Evolutionary conservation across 2,329 filamentous ascomycete species (phyloP).

Genomic region (Madurella fahalii): DNA sequence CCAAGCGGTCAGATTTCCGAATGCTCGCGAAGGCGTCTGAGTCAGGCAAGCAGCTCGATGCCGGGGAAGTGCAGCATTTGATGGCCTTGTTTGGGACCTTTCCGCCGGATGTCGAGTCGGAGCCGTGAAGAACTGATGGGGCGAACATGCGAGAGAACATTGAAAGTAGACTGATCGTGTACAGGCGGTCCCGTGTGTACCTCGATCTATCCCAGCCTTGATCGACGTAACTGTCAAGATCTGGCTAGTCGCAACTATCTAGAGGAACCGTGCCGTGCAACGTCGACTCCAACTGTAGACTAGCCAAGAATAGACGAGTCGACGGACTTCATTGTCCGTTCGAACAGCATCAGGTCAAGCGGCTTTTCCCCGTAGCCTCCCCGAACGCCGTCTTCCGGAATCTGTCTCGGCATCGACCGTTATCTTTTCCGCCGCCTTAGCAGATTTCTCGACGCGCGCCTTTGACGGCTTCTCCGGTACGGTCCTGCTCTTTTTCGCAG

Average conservation of each 20-base stretch:
- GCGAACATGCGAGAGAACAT: no score
- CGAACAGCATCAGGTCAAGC: neutral
- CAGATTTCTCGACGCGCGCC: neutral
- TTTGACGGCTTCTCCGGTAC: slow-evolving; percentile 3
- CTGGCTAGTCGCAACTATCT: no score
- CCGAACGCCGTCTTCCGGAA: slow-evolving; percentile 28
- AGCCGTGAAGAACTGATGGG: slow-evolving; percentile 24
- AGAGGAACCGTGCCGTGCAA: no score
- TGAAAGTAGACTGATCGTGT: no score
- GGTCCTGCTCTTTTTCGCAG: slow-evolving; percentile 13
- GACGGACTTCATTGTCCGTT: no score
- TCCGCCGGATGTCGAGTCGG: slow-evolving; percentile 33
- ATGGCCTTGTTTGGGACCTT: slow-evolving; percentile 38
- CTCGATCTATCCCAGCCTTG: no score
- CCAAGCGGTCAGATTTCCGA: slow-evolving; percentile 30
- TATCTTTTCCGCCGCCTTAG: slow-evolving; percentile 5
- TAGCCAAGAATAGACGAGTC: no score
- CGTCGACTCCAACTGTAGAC: no score
- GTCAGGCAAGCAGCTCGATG: slow-evolving; percentile 27
- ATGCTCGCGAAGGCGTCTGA: slow-evolving; percentile 32
- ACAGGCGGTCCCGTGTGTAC: no score
- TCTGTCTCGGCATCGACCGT: neutral
- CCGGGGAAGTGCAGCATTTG: slow-evolving; percentile 29
- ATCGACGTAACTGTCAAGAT: no score
- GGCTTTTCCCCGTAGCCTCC: slow-evolving; percentile 17